Evolutionary conservation across 441 rosid genomes (phyloP).

Genomic region (Corymbia citriodora): DNA sequence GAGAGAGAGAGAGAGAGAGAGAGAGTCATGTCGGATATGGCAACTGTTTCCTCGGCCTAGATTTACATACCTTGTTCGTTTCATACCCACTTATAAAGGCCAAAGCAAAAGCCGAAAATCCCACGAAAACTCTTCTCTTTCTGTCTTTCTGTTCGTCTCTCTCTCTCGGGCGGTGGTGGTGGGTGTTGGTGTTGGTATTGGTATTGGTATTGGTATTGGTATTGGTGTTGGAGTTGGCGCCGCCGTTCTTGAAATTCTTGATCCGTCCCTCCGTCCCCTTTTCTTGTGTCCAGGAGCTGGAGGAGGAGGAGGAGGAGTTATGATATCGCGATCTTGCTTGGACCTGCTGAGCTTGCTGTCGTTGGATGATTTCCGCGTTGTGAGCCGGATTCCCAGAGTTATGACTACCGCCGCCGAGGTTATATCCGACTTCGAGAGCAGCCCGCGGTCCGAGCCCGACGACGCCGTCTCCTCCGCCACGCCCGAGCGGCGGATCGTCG

Average conservation of each 20-base stretch:
- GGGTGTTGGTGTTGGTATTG: background rate
- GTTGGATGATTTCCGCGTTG: slow-evolving; percentile 45
- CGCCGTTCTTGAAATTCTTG: background rate
- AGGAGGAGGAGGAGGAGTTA: background rate
- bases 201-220: no score
- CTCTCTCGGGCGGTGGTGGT: background rate
- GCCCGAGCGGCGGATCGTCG: slow-evolving; percentile 44
- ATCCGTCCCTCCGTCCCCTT: background rate
- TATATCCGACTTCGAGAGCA: slow-evolving; percentile 31
- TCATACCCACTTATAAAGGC: background rate
- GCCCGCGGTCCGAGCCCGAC: background rate
- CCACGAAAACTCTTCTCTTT: background rate
- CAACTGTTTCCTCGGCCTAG: background rate
- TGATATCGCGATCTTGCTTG: slow-evolving; percentile 49
- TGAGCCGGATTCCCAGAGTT: slow-evolving; percentile 48
- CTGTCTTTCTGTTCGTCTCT: background rate
- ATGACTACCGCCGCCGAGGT: slow-evolving; percentile 46
- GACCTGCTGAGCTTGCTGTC: slow-evolving; percentile 52
- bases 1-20: background rate
- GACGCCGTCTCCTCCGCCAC: background rate
- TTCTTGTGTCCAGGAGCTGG: background rate
- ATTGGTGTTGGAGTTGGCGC: background rate
- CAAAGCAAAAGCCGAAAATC: background rate
- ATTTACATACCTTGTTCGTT: background rate
- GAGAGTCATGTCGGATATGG: background rate